These are phyloP conservation scores for Aurinia saxatilis DNA, from an alignment of 345 rosid genomes.

Conservation along the genomic window DNA sequence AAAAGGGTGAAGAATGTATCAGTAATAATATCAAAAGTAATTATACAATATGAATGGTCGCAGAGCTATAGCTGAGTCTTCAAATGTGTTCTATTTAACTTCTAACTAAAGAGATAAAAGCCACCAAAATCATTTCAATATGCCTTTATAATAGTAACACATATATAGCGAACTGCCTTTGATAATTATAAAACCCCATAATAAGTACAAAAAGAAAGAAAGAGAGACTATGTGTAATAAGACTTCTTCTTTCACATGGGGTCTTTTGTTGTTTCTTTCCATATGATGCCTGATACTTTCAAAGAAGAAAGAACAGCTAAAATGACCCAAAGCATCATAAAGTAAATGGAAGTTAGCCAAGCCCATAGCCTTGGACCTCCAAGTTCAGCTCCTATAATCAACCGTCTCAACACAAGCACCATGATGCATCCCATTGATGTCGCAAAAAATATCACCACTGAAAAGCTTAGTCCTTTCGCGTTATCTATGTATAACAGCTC, in stretches of 20 bases:
- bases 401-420: constrained; percentile 68
- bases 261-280: constrained; percentile 10
- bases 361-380: constrained; percentile 92
- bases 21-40: neutral
- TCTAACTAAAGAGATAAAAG: constrained; percentile 1
- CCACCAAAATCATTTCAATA: neutral
- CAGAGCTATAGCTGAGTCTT: neutral
- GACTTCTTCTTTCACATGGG: neutral
- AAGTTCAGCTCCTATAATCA: constrained; percentile 72
- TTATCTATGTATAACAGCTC: constrained; percentile 56
- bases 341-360: constrained; percentile 54
- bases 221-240: too few relatives aligned
- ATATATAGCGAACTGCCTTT: neutral
- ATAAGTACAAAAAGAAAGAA: neutral
- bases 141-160: neutral
- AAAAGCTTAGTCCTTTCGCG: constrained; percentile 73
- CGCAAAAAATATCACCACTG: constrained; percentile 66
- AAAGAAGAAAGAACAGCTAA: constrained; percentile 78
- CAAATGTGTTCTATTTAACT: neutral
- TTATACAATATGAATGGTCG: neutral
- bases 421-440: constrained; percentile 74
- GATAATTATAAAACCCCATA: neutral
- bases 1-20: neutral
- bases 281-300: constrained; percentile 53
- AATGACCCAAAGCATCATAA: constrained; percentile 74